A percentile compares a stretch with the other conserved stretches of the same genome.
These are phyloP conservation scores for Gremmenia infestans DNA, from an alignment of 2,329 filamentous ascomycete species.

Conservation along the genomic window DNA sequence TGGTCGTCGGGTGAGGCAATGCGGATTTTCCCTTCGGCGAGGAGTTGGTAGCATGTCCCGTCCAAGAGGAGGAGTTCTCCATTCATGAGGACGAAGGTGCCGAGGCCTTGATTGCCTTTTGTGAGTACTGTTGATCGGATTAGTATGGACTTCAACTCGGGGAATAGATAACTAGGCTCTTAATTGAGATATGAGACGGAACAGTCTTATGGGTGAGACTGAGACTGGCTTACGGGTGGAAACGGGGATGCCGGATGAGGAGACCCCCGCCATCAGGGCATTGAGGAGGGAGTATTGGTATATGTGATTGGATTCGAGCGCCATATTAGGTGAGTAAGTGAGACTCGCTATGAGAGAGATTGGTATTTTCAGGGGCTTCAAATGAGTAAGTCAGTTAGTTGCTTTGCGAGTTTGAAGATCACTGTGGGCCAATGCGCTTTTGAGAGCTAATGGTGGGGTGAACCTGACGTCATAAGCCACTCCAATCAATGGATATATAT, in stretches of 20 bases:
- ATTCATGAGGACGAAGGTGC: conserved; percentile 40
- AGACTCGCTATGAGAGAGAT: too few relatives aligned
- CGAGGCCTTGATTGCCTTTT: conserved; percentile 46
- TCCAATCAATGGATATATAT: too few relatives aligned
- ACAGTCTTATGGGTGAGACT: too few relatives aligned
- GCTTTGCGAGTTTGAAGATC: too few relatives aligned
- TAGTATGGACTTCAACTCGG: too few relatives aligned
- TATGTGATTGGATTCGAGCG: conserved; percentile 18
- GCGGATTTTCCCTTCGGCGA: conserved; percentile 32
- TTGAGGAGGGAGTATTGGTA: conserved; percentile 41
- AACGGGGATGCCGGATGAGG: conserved; percentile 42
- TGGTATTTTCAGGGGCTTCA: too few relatives aligned
- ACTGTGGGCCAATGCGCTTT: too few relatives aligned
- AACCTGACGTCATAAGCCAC: too few relatives aligned
- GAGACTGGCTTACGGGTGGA: conserved; percentile 15
- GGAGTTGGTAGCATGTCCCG: conserved; percentile 37
- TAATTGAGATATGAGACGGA: too few relatives aligned
- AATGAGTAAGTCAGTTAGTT: too few relatives aligned
- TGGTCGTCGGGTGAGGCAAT: conserved; percentile 31
- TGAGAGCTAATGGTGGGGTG: too few relatives aligned
- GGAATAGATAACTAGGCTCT: too few relatives aligned
- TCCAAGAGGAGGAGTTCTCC: conserved; percentile 41
- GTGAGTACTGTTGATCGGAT: conserved; percentile 33
- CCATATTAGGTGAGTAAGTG: background rate
- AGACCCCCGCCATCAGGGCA: conserved; percentile 41